A percentile compares a stretch with the other conserved stretches of the same genome.
Conservation (phyloP, 1,284 basidiomycete genomes). For the Malassezia slooffiae region DNA sequence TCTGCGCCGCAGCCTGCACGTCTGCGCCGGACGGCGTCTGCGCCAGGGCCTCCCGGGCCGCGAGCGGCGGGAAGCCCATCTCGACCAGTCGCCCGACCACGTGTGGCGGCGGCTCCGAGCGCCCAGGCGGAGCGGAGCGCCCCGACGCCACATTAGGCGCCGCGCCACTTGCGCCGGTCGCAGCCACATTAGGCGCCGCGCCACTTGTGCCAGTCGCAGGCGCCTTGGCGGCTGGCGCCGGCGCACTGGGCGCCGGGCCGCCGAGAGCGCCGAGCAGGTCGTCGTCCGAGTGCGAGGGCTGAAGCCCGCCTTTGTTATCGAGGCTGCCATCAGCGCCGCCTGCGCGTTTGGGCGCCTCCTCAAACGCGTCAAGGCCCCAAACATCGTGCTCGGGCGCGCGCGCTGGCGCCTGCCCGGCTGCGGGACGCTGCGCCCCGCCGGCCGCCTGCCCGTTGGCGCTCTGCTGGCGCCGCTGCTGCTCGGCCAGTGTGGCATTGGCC, state of each 20-base stretch:
- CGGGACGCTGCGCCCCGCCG: conserved; percentile 13
- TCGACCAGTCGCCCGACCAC: conserved; percentile 42
- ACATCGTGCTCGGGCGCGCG: conserved; percentile 16
- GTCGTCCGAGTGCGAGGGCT: no score
- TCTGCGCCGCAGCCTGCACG: conserved; percentile 28
- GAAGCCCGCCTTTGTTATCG: no score
- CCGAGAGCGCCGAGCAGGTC: conserved; percentile 35
- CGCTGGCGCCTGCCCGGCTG: conserved; percentile 6
- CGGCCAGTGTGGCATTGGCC: conserved; percentile 16
- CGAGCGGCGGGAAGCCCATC: conserved; percentile 38
- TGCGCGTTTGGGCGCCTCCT: no score
- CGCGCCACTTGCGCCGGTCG: no score
- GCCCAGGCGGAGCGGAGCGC: conserved; percentile 47
- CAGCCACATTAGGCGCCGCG: no score
- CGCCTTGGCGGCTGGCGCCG: conserved; percentile 17
- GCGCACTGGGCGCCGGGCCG: conserved; percentile 42
- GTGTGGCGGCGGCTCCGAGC: conserved; percentile 39
- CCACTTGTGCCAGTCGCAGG: background rate
- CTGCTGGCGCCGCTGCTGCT: conserved; percentile 19
- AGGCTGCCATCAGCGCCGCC: no score
- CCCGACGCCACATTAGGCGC: no score
- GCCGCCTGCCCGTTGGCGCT: no score
- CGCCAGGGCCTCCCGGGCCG: conserved; percentile 32
- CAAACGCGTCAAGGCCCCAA: conserved; percentile 7
- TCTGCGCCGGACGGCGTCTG: conserved; percentile 28